Percentiles rank a stretch among this genome's conserved stretches.
Conservation (phyloP, 1,284 basidiomycete genomes). For the Sutorius eximius region DNA sequence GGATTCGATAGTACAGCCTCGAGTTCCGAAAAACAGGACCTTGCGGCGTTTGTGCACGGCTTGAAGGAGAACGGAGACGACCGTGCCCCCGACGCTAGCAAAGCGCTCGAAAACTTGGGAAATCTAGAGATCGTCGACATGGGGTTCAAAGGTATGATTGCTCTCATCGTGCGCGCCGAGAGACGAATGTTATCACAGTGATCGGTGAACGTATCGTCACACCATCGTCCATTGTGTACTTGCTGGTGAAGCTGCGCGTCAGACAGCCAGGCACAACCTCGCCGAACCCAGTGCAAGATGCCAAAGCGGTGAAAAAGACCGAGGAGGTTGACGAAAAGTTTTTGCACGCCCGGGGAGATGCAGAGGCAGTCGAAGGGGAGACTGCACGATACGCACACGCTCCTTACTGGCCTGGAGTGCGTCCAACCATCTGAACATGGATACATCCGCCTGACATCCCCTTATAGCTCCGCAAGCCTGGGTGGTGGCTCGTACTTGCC, state of each 20-base stretch:
- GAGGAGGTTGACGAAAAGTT: conserved; percentile 66
- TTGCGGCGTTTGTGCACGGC: conserved; percentile 21
- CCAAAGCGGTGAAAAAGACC: conserved; percentile 54
- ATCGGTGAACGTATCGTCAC: conserved; percentile 89
- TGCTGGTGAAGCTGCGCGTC: conserved; percentile 81
- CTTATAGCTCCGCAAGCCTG: conserved; percentile 72
- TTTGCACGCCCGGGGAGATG: conserved; percentile 60
- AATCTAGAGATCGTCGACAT: conserved; percentile 82
- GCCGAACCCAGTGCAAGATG: conserved; percentile 35
- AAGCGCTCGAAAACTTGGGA: conserved; percentile 75
- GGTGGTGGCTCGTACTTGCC: conserved; percentile 91
- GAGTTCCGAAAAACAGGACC: conserved; percentile 20
- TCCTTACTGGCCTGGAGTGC: conserved; percentile 85
- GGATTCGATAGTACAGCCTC: conserved; percentile 56
- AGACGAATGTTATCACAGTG: conserved; percentile 48
- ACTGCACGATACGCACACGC: conserved; percentile 77
- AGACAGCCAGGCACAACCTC: conserved; percentile 41
- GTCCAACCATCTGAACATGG: conserved; percentile 28
- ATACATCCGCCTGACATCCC: not conserved
- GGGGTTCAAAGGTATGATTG: conserved; percentile 76
- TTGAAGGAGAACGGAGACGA: conserved; percentile 21
- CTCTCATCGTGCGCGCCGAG: not conserved
- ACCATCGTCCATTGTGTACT: conserved; percentile 86
- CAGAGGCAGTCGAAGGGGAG: conserved; percentile 55
- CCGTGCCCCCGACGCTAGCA: conserved; percentile 53